Evolutionary conservation across 2,329 filamentous ascomycete species (phyloP).

Genomic region (Diaporthe citrichinensis): DNA sequence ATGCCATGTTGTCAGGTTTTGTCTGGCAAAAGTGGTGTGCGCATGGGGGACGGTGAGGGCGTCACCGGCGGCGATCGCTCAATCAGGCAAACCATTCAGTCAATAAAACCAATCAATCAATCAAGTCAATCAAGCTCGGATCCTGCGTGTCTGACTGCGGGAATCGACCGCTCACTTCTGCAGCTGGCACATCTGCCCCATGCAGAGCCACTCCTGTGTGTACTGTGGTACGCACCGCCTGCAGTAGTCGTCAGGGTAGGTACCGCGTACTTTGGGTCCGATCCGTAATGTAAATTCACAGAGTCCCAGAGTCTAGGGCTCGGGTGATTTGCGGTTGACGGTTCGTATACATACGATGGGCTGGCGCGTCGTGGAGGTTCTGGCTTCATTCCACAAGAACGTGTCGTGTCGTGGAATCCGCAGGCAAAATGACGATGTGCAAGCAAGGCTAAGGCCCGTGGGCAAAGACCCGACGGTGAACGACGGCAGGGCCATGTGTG

Average conservation of each 20-base stretch:
- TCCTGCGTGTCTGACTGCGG: constrained; percentile 31
- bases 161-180: constrained; percentile 18
- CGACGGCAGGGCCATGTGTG: not conserved
- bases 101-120: constrained; percentile 3
- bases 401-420: constrained; percentile 19
- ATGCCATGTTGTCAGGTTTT: not conserved
- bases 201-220: not conserved
- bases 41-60: constrained; percentile 24
- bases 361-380: constrained; percentile 5
- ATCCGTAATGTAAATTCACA: constrained; percentile 12
- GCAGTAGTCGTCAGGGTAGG: constrained; percentile 2
- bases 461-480: constrained; percentile 22
- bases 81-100: constrained; percentile 8
- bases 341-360: constrained; percentile 4
- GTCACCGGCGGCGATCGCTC: constrained; percentile 29
- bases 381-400: not conserved
- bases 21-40: not conserved
- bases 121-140: not conserved
- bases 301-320: not conserved
- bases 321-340: constrained; percentile 6
- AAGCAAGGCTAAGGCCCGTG: constrained; percentile 6
- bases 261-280: not conserved
- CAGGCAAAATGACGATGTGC: constrained; percentile 30
- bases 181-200: constrained; percentile 4
- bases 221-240: constrained; percentile 13